Conservation (phyloP, 495 filamentous ascomycete genomes). For the Aspergillus campestris region DNA sequence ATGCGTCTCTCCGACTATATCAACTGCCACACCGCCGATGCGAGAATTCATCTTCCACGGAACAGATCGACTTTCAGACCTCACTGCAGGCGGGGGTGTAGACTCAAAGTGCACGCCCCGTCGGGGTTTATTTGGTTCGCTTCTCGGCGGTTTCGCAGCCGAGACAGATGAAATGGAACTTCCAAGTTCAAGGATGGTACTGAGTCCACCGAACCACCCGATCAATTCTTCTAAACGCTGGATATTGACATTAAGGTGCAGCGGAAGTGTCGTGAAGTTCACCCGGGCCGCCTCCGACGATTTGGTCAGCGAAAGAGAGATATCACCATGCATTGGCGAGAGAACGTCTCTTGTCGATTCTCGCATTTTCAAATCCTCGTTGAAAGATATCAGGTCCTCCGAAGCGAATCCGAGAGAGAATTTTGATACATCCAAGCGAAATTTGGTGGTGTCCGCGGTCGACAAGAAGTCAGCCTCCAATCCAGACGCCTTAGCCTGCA, state of each 20-base stretch:
- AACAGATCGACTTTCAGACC: slow-evolving; percentile 16
- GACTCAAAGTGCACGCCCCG: slow-evolving; percentile 70
- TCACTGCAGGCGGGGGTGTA: slow-evolving; percentile 12
- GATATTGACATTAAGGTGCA: slow-evolving; percentile 70
- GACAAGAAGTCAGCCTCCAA: slow-evolving; percentile 18
- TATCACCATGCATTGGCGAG: slow-evolving; percentile 51
- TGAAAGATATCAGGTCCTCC: slow-evolving; percentile 71
- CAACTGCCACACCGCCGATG: slow-evolving; percentile 65
- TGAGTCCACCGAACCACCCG: slow-evolving; percentile 83
- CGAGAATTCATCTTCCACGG: slow-evolving; percentile 64
- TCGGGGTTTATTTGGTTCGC: slow-evolving; percentile 22
- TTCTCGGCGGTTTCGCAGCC: slow-evolving; percentile 37
- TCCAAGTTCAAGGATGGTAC: slow-evolving; percentile 80
- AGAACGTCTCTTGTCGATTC: slow-evolving; percentile 59
- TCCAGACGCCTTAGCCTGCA: slow-evolving; percentile 21
- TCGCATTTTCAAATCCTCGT: slow-evolving; percentile 54
- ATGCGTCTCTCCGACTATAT: slow-evolving; percentile 68
- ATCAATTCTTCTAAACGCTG: slow-evolving; percentile 79
- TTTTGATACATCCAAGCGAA: slow-evolving; percentile 45
- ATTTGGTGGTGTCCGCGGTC: slow-evolving; percentile 12
- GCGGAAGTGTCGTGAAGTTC: slow-evolving; percentile 72
- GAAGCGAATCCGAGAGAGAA: slow-evolving; percentile 65
- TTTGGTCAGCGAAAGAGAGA: slow-evolving; percentile 52
- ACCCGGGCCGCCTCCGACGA: slow-evolving; percentile 44
- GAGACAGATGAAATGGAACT: slow-evolving; percentile 71